Evolutionary conservation across 768 basidiomycete species (phyloP).

Genomic region (Tylopilus felleus): DNA sequence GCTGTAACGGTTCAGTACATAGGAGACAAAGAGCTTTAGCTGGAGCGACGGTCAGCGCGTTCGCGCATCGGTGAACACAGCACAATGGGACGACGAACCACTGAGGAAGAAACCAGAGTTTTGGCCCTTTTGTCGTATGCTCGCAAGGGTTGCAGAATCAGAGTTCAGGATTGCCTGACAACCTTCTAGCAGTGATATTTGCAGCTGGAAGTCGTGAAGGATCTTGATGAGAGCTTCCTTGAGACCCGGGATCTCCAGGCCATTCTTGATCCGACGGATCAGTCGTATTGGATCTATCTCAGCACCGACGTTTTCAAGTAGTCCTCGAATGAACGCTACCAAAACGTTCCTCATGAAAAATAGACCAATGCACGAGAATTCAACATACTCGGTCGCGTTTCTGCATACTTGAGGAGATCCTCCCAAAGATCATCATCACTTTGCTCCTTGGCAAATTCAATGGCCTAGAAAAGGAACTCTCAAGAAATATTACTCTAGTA

Average conservation of each 20-base stretch:
- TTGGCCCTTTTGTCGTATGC: slow-evolving; percentile 69
- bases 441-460: slow-evolving; percentile 98
- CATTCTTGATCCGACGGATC: slow-evolving; percentile 93
- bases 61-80: not conserved
- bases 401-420: slow-evolving; percentile 89
- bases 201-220: slow-evolving; percentile 91
- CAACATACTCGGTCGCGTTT: slow-evolving; percentile 78
- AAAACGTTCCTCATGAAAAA: not conserved
- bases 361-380: not conserved
- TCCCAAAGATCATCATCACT: slow-evolving; percentile 98
- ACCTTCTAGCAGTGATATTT: slow-evolving; percentile 89
- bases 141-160: slow-evolving; percentile 73
- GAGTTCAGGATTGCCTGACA: slow-evolving; percentile 84
- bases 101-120: slow-evolving; percentile 75
- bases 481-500: not conserved
- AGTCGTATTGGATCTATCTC: slow-evolving; percentile 94
- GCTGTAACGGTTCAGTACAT: slow-evolving; percentile 58
- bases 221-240: slow-evolving; percentile 96
- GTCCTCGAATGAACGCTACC: slow-evolving; percentile 86
- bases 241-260: slow-evolving; percentile 92
- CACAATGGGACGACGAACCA: slow-evolving; percentile 43
- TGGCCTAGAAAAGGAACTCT: slow-evolving; percentile 54
- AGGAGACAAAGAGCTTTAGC: slow-evolving; percentile 65
- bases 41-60: slow-evolving; percentile 26
- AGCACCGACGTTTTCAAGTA: slow-evolving; percentile 93